Evolutionary conservation across 164 flowering plant species (phyloP), one percentile per base, ranked within the genome.

Genomic region (Nelumbo lutea): DNA sequence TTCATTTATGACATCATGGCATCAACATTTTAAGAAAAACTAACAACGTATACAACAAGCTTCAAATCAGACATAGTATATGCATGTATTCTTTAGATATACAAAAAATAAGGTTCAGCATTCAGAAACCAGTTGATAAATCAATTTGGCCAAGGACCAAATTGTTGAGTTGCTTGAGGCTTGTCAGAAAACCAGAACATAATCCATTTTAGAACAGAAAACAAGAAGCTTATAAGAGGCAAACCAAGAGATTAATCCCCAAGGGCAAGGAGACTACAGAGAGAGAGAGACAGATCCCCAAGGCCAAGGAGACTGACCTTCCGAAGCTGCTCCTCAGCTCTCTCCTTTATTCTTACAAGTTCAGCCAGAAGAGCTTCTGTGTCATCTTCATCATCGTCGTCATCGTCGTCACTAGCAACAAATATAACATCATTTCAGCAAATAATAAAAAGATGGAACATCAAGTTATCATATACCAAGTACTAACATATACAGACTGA

Each of bases 291-390:
- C 40, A 6, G 42, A 8, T 59, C 43, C 13, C 6, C 1, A 45
- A 42, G 62, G 41, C 14, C 6, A 14, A 14, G 50, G 61, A 6
- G 9, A 51, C 79, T 64, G 65, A 88, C 98, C 89, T 85, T 81
- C 52, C 88, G 83, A 5, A 83, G 82, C 70, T 84, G 90, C 82
- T 90, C 96, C 79, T 94, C 98, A 6, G 88, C 90, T 74, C 88
- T 91, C 79, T 94, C 98, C 79, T 87, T 89, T 76, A 94, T 87
- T 51, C 80, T 86, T 74, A 88, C 96, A 73, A 94, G 97, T 82
- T 90, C 98, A 62, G 92, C 94, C 83, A 90, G 51, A 42, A 94
- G 88, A 68, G 97, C 98, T 83, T 86, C 95, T 14, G 86, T 83
- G 70, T 91, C 94, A 80, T 94, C 98, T 63, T 90, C 98, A 45